A percentile compares a stretch with the other conserved stretches of the same genome.
phyloP scores from a whole-genome alignment of 305 asterid genomes.

The Rubia peregrina region DNA sequence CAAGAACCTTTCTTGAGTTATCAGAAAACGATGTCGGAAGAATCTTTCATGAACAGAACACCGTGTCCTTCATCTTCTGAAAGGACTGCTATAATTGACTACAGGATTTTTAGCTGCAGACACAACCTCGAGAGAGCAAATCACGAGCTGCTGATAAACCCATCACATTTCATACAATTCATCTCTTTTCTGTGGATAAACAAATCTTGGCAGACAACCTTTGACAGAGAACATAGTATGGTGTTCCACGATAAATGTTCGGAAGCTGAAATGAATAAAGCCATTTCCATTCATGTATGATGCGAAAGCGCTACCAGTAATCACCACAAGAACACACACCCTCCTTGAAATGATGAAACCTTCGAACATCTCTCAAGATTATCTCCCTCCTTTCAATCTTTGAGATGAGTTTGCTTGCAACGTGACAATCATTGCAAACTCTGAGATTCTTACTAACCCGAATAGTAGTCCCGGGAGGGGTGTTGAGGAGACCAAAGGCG shows the following conservation, averaged over 20 bases:
- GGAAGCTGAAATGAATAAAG: neutral
- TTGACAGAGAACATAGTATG: neutral
- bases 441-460: constrained; percentile 1
- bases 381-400: constrained; percentile 9
- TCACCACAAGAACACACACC: constrained; percentile 11
- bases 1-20: neutral
- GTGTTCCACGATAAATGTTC: neutral
- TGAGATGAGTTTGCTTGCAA: neutral
- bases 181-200: neutral
- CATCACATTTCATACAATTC: neutral
- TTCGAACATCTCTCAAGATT: constrained; percentile 11
- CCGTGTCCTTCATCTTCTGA: too few relatives aligned
- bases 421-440: constrained; percentile 11
- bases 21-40: neutral
- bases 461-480: constrained; percentile 3
- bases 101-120: too few relatives aligned
- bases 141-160: too few relatives aligned
- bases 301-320: neutral
- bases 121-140: too few relatives aligned
- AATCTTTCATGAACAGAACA: too few relatives aligned
- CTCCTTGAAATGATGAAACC: constrained; percentile 4
- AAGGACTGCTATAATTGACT: too few relatives aligned
- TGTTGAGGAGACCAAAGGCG: constrained; percentile 50
- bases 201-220: neutral
- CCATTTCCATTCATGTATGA: neutral